Evolutionary conservation across 2,329 filamentous ascomycete genomes (phyloP).

Genomic region (Sclerotinia nivalis): DNA sequence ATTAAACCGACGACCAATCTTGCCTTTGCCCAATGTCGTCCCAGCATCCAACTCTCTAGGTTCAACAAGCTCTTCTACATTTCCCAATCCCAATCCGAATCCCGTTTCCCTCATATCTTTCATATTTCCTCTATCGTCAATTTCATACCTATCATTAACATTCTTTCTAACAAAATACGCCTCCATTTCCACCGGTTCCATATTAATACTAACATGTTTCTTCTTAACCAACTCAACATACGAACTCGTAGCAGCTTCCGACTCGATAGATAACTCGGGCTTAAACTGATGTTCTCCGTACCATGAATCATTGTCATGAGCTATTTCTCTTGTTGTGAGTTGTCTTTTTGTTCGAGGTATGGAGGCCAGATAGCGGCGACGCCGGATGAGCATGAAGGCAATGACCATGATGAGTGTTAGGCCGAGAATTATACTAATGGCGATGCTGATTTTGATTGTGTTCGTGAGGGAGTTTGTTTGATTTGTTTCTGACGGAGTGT

Average conservation of each 20-base stretch:
- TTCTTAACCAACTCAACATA: neutral
- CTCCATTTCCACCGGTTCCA: neutral
- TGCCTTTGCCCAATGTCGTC: neutral
- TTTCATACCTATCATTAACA: neutral
- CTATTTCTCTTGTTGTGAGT: neutral
- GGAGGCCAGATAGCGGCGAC: neutral
- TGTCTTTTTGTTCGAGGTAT: neutral
- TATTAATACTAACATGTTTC: neutral
- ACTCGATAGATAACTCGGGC: neutral
- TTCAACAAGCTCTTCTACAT: slow-evolving; percentile 4
- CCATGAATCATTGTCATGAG: slow-evolving; percentile 2
- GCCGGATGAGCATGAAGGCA: neutral
- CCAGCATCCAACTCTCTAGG: neutral
- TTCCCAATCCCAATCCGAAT: neutral
- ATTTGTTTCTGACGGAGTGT: neutral
- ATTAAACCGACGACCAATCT: neutral
- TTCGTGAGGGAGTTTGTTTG: neutral
- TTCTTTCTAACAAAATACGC: neutral
- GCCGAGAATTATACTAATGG: neutral
- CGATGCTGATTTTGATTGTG: neutral
- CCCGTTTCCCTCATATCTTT: neutral
- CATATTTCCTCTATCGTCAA: neutral
- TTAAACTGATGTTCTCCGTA: neutral
- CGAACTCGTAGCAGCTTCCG: neutral
- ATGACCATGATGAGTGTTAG: neutral